Percentiles rank a stretch among this genome's conserved stretches.
Conservation (phyloP, 495 filamentous ascomycete genomes). For the Talaromyces liani region DNA sequence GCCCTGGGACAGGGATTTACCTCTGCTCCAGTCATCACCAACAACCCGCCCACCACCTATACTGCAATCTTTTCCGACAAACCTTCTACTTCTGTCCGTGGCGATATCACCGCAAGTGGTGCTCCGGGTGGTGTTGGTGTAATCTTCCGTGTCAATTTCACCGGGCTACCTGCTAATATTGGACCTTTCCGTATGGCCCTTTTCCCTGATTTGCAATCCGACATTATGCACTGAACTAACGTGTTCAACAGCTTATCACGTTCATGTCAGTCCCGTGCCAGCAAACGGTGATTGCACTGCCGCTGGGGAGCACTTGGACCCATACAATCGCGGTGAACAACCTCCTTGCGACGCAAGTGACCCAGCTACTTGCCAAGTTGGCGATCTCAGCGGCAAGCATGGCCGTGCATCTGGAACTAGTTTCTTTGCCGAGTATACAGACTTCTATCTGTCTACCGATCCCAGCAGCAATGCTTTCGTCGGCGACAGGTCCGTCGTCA, state of each 20-base stretch:
- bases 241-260: slow-evolving; percentile 60
- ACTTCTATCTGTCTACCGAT: slow-evolving; percentile 58
- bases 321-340: slow-evolving; percentile 55
- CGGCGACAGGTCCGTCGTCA: slow-evolving; percentile 69
- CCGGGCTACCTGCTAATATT: slow-evolving; percentile 53
- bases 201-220: slow-evolving; percentile 19
- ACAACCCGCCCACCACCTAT: slow-evolving; percentile 54
- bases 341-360: slow-evolving; percentile 53
- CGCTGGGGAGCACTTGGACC: slow-evolving; percentile 62
- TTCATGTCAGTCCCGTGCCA: slow-evolving; percentile 69
- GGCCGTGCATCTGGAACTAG: slow-evolving; percentile 49
- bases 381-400: slow-evolving; percentile 80
- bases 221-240: slow-evolving; percentile 1
- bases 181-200: slow-evolving; percentile 63
- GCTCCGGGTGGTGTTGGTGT: slow-evolving; percentile 55
- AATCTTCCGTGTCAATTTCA: slow-evolving; percentile 50
- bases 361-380: slow-evolving; percentile 71
- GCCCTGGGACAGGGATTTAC: slow-evolving; percentile 24
- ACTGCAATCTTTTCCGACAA: slow-evolving; percentile 50
- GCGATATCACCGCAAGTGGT: slow-evolving; percentile 50
- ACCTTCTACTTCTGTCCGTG: slow-evolving; percentile 50
- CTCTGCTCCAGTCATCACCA: slow-evolving; percentile 47
- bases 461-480: slow-evolving; percentile 58
- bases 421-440: slow-evolving; percentile 48
- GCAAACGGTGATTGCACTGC: slow-evolving; percentile 70